Conservation (phyloP, 371 early-diverging fungal species). For the Mortierella sp. region DNA sequence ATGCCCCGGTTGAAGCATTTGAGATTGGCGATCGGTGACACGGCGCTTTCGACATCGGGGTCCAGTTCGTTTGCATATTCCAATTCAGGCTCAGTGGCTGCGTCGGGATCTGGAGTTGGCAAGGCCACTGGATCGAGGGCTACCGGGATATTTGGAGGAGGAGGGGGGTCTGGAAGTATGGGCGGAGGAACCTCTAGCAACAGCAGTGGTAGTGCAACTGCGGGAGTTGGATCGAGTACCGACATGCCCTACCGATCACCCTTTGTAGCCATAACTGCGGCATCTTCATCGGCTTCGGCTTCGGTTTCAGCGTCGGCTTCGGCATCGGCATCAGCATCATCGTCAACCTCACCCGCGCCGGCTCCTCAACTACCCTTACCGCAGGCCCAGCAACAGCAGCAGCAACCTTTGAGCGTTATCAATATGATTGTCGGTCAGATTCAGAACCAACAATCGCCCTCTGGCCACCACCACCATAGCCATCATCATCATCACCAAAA, state of each 20-base stretch:
- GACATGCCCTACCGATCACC: constrained; percentile 24
- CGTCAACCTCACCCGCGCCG: constrained; percentile 14
- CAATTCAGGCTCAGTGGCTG: neutral
- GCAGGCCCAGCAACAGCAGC: constrained; percentile 3
- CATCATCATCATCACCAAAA: neutral
- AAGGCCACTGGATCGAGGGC: neutral
- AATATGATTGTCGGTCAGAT: constrained; percentile 26
- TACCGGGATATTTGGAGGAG: neutral
- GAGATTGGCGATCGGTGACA: constrained; percentile 45
- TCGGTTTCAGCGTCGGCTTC: constrained; percentile 11
- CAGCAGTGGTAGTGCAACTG: neutral
- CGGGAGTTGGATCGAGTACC: neutral
- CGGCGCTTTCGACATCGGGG: constrained; percentile 19
- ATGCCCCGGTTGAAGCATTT: constrained; percentile 50
- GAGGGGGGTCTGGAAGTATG: constrained; percentile 15
- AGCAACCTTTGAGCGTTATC: neutral
- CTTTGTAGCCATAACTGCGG: constrained; percentile 25
- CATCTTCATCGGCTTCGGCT: constrained; percentile 7
- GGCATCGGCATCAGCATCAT: constrained; percentile 1
- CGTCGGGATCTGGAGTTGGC: neutral
- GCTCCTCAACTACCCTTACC: neutral
- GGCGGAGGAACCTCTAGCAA: constrained; percentile 5
- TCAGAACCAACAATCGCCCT: constrained; percentile 18
- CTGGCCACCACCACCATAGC: constrained; percentile 14
- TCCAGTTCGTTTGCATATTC: neutral